Evolutionary conservation across 805 yeast genomes (phyloP).

Genomic region (Saccharomycopsis oosterbeekiorum): DNA sequence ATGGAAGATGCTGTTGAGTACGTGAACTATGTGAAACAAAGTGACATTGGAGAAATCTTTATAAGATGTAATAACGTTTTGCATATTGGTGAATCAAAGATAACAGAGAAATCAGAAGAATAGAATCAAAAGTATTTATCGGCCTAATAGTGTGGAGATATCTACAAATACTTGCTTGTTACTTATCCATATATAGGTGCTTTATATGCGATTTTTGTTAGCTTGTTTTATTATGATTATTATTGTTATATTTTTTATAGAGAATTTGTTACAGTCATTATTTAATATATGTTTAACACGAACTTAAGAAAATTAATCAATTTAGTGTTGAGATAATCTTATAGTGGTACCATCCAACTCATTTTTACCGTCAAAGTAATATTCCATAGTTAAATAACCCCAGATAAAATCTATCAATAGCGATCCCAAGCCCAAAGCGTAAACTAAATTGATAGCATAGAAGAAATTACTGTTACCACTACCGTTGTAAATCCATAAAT

Average conservation of each 20-base stretch:
- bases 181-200: neutral
- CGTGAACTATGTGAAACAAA: conserved; percentile 37
- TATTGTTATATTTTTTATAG: neutral
- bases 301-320: neutral
- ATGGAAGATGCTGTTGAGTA: conserved; percentile 51
- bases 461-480: conserved; percentile 95
- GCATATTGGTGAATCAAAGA: conserved; percentile 46
- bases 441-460: conserved; percentile 83
- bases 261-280: conserved; percentile 2
- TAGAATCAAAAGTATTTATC: neutral
- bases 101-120: neutral
- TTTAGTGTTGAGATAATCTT: conserved; percentile 42
- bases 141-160: neutral
- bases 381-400: conserved; percentile 66
- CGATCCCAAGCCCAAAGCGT: conserved; percentile 59
- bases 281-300: neutral
- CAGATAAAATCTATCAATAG: conserved; percentile 70
- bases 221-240: neutral
- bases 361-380: conserved; percentile 34
- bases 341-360: conserved; percentile 25
- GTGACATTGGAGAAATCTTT: conserved; percentile 64
- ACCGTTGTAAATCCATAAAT: conserved; percentile 88
- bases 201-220: neutral
- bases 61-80: conserved; percentile 87
- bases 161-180: conserved; percentile 14